Evolutionary conservation across 1,139 yeast genomes (phyloP).

Genomic region (Martiniozyma asiatica): DNA sequence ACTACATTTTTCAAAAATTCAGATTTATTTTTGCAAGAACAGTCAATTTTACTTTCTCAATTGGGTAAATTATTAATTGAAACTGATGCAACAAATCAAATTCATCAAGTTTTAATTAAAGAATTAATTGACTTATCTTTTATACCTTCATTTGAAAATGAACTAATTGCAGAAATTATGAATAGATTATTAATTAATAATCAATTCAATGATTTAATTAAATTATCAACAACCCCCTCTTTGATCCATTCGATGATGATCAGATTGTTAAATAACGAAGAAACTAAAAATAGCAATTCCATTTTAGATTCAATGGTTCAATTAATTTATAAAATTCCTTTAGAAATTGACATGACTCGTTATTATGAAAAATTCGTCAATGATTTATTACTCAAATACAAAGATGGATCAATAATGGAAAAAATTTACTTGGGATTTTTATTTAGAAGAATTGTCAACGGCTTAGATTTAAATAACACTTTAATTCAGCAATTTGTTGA

Average conservation of each 20-base stretch:
- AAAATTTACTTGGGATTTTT: constrained; percentile 2
- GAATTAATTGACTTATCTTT: constrained; percentile 7
- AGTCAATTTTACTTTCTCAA: constrained; percentile 5
- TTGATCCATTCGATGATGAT: constrained; percentile 33
- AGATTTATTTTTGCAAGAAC: constrained; percentile 10
- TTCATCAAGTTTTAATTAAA: constrained; percentile 6
- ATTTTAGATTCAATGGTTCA: constrained; percentile 1
- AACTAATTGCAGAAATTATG: too few relatives aligned
- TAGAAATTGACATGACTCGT: constrained; percentile 1
- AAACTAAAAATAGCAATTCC: not conserved
- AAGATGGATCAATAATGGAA: too few relatives aligned
- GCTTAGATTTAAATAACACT: too few relatives aligned
- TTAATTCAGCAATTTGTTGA: too few relatives aligned
- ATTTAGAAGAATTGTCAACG: constrained; percentile 4
- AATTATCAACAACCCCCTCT: constrained; percentile 8
- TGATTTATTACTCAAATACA: too few relatives aligned
- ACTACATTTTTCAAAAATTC: constrained; percentile 36
- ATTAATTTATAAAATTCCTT: not conserved
- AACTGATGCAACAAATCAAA: constrained; percentile 2
- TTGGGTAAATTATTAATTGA: constrained; percentile 7
- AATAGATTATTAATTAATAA: constrained; percentile 4
- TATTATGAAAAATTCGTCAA: not conserved
- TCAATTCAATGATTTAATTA: constrained; percentile 3
- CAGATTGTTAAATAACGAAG: constrained; percentile 22
- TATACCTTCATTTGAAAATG: constrained; percentile 7